A percentile compares a stretch with the other conserved stretches of the same genome.
Evolutionary conservation across 768 basidiomycete genomes (phyloP).

Genomic region (Boletus vermiculosoides): DNA sequence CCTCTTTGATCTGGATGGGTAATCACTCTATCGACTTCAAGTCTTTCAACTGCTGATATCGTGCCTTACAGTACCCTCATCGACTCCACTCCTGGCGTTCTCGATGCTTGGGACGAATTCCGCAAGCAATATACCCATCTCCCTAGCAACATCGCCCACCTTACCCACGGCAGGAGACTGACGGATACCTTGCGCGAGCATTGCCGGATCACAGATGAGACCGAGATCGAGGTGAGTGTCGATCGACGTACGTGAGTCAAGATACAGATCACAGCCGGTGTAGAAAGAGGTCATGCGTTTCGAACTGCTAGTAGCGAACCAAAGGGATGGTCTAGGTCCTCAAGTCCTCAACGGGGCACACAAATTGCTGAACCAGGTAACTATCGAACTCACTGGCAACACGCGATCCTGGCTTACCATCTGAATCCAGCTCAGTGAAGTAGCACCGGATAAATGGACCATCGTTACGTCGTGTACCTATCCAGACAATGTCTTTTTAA

Average conservation of each 20-base stretch:
- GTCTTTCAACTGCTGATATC: constrained; percentile 5
- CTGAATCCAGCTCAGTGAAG: constrained; percentile 21
- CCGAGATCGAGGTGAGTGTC: constrained; percentile 49
- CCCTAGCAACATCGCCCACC: constrained; percentile 54
- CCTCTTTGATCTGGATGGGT: constrained; percentile 74
- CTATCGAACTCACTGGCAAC: background rate
- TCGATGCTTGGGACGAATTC: constrained; percentile 74
- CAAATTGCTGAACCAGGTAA: constrained; percentile 54
- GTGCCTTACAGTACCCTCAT: constrained; percentile 55
- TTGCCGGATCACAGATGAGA: constrained; percentile 60
- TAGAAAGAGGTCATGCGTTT: constrained; percentile 74
- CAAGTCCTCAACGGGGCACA: constrained; percentile 65
- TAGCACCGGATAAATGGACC: constrained; percentile 55
- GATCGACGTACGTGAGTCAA: background rate
- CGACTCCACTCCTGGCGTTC: constrained; percentile 84
- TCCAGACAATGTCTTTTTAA: background rate
- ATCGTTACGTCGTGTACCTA: constrained; percentile 73
- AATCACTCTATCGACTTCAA: constrained; percentile 16
- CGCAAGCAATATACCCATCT: constrained; percentile 52
- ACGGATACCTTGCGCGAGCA: constrained; percentile 71
- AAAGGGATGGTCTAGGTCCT: constrained; percentile 44
- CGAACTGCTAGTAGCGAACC: constrained; percentile 67
- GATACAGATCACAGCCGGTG: background rate
- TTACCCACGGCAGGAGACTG: constrained; percentile 74
- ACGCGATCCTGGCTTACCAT: background rate